Percentiles rank a stretch among this genome's conserved stretches.
Evolutionary conservation across 768 basidiomycete genomes (phyloP).

Genomic region (Serendipita indica): DNA sequence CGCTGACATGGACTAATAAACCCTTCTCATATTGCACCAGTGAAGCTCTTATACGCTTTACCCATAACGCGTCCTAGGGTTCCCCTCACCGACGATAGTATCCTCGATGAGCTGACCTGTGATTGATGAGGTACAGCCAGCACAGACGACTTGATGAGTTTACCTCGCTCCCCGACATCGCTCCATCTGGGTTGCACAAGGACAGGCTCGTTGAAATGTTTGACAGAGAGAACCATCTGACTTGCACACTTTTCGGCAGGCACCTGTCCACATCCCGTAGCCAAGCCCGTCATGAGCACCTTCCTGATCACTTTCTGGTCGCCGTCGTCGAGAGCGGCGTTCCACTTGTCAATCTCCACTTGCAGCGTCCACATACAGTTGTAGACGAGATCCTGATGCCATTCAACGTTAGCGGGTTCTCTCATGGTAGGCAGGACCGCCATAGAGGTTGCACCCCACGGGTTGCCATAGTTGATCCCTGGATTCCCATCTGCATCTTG

Average conservation of each 20-base stretch:
- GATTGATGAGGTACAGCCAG: too few species aligned
- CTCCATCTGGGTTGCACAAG: not conserved
- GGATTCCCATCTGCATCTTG: not conserved
- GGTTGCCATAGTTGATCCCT: slow-evolving; percentile 1
- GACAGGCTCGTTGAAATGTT: slow-evolving; percentile 15
- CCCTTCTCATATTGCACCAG: too few species aligned
- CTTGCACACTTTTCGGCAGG: slow-evolving; percentile 15
- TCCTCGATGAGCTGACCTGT: too few species aligned
- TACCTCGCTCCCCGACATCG: too few species aligned
- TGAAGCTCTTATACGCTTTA: too few species aligned
- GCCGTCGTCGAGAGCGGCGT: slow-evolving; percentile 1
- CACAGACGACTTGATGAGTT: too few species aligned
- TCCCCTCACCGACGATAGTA: too few species aligned
- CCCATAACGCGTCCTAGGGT: too few species aligned
- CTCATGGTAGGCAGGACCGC: slow-evolving; percentile 26
- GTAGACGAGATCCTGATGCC: slow-evolving; percentile 25
- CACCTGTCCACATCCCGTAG: slow-evolving; percentile 15
- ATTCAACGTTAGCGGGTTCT: slow-evolving; percentile 18
- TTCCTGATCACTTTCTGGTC: slow-evolving; percentile 10
- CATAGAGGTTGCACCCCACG: slow-evolving; percentile 12
- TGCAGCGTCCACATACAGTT: slow-evolving; percentile 24
- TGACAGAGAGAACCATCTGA: slow-evolving; percentile 18
- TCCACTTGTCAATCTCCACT: slow-evolving; percentile 19
- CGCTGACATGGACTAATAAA: too few species aligned
- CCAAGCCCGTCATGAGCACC: slow-evolving; percentile 17